Conservation (phyloP, 108 stramenopile species). For the Nannochloropsis salina region DNA sequence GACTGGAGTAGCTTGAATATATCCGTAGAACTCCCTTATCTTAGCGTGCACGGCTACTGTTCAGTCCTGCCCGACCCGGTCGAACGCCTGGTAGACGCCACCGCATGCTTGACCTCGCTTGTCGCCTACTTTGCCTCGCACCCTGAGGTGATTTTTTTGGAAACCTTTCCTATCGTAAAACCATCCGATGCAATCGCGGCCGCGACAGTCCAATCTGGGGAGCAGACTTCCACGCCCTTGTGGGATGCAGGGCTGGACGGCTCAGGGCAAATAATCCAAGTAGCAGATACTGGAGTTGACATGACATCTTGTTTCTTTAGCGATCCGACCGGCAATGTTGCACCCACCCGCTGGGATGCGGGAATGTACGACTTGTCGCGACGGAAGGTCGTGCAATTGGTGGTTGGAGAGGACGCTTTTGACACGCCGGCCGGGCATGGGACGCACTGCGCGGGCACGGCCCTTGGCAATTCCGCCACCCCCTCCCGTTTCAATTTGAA, state of each 20-base stretch:
- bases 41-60: too few species aligned
- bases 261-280: slow-evolving; percentile 36
- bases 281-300: slow-evolving; percentile 54
- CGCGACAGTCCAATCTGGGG: not conserved
- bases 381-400: slow-evolving; percentile 54
- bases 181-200: too few species aligned
- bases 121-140: too few species aligned
- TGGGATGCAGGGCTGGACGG: not conserved
- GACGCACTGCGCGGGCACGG: slow-evolving; percentile 52
- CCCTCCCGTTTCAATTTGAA: slow-evolving; percentile 25
- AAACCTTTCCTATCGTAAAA: too few species aligned
- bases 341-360: not conserved
- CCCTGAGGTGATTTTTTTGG: too few species aligned
- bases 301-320: slow-evolving; percentile 51
- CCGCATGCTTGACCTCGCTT: too few species aligned
- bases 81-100: too few species aligned
- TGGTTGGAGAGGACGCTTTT: slow-evolving; percentile 36
- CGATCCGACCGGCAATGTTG: slow-evolving; percentile 34
- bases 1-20: too few species aligned
- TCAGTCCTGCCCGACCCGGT: too few species aligned
- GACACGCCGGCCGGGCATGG: slow-evolving; percentile 48
- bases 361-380: slow-evolving; percentile 19
- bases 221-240: not conserved
- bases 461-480: slow-evolving; percentile 32
- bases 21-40: too few species aligned